Base-by-base conservation (phyloP, 495 filamentous ascomycete species). In the Talaromyces stipitatus region DNA sequence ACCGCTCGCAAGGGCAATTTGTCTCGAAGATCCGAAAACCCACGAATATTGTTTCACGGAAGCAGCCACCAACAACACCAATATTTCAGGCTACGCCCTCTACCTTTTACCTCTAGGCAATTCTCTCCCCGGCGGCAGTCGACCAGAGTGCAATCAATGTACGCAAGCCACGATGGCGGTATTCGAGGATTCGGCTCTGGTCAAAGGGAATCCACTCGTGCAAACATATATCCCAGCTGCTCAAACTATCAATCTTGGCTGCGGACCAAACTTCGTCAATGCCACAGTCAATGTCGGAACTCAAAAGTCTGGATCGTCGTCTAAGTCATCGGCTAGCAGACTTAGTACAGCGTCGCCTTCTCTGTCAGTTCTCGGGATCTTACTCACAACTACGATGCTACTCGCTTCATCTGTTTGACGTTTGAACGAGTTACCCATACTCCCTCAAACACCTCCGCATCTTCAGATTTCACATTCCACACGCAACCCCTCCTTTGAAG, bases 51-150 rank as follows among this genome's bases (percentile, higher is more conserved):
- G 85, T 71, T 97, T 91, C 66, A 89, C 90, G 57, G 87, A 90
- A 62, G 90, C 91, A 23, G 82, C 90, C 57, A 91, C 86, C 9
- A 96, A 96, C 67, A 62, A 64, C 16, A 77, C 82, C 9, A 86
- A 82, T 24, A 74, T 85, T 0, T 78, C 80, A 24, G 85, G 89
- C 66, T 78, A 83, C 32, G 88, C 91, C 58, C 73, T 92, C 16
- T 98, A 97, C 73, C 90, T 85, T 62, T 73, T 97, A 1, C 88
- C 94, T 4, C 76, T 95, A 36, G 92, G 92, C 26, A 80, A 78
- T n/a, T 58, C 70, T 3, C 70, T 97, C 2, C 84, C 87, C 0
- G 76, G 75, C 3, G 79, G 77, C 3, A 77, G 82, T 18, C 70
- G 76, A 16, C 88, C 90, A 1, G 83, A 82, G 3, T 95, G 90